Conservation (phyloP, 2,329 filamentous ascomycete species). For the Septoria petroselini region DNA sequence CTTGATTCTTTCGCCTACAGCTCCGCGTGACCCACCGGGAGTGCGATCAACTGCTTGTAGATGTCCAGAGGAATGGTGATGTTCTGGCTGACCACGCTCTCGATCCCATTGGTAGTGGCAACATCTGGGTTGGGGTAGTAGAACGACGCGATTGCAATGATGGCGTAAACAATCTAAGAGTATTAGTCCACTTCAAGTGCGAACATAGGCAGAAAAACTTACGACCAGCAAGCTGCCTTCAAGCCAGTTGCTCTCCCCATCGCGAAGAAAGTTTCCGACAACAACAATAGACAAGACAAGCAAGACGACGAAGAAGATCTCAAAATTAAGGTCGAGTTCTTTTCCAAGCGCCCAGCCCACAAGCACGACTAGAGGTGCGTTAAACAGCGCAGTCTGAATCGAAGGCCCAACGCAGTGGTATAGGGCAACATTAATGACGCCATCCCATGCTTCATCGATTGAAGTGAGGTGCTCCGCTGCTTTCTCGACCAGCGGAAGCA, state of each 20-base stretch:
- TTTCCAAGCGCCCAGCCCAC: constrained; percentile 71
- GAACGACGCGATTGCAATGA: constrained; percentile 60
- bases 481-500: constrained; percentile 79
- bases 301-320: constrained; percentile 81
- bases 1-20: background rate
- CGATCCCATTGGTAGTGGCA: constrained; percentile 22
- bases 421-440: constrained; percentile 72
- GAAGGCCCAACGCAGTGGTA: constrained; percentile 82
- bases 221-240: constrained; percentile 75
- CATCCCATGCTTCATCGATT: constrained; percentile 78
- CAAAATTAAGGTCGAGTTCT: constrained; percentile 75
- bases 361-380: constrained; percentile 76
- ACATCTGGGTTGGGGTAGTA: constrained; percentile 56
- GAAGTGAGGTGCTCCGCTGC: constrained; percentile 80
- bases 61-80: constrained; percentile 22
- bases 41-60: constrained; percentile 22
- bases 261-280: constrained; percentile 70
- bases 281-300: constrained; percentile 74
- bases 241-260: constrained; percentile 85
- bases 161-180: constrained; percentile 55
- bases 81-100: constrained; percentile 14
- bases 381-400: constrained; percentile 84
- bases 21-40: constrained; percentile 9
- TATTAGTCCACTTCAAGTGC: background rate
- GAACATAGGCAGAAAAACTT: background rate